A percentile compares a stretch with the other conserved stretches of the same genome.
Conservation (phyloP, 192 early-diverging fungal species). For the Coemansia sp. region DNA sequence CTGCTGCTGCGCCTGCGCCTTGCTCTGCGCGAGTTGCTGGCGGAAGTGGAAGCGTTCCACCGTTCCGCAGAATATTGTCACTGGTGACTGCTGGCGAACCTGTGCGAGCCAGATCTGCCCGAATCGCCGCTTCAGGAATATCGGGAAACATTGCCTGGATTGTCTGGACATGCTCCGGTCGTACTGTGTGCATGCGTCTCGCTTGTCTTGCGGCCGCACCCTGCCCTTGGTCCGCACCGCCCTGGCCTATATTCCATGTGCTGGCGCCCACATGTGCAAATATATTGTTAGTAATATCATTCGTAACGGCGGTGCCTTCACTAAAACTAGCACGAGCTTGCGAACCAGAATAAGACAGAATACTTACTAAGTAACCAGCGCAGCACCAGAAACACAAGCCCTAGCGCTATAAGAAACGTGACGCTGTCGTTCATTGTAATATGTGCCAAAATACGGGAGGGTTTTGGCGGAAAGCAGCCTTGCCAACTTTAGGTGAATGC, state of each 20-base stretch:
- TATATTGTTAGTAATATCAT: not conserved
- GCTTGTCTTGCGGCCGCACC: conserved; percentile 13
- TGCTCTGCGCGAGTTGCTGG: conserved; percentile 28
- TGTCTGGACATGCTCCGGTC: conserved; percentile 60
- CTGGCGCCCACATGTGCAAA: not conserved
- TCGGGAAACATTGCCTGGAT: conserved; percentile 83
- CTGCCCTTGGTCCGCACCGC: conserved; percentile 31
- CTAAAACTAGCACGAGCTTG: not conserved
- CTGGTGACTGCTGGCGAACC: conserved; percentile 80
- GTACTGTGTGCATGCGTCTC: conserved; percentile 37
- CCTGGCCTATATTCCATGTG: conserved; percentile 25
- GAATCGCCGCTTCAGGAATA: conserved; percentile 71
- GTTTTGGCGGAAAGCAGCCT: not conserved
- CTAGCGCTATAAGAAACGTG: conserved; percentile 43
- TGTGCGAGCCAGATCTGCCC: conserved; percentile 72
- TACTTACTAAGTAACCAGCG: conserved; percentile 48
- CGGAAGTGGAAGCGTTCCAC: conserved; percentile 41
- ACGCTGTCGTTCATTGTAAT: conserved; percentile 46
- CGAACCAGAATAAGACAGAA: not conserved
- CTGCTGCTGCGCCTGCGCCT: not conserved
- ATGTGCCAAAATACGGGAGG: not conserved
- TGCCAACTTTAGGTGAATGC: not conserved
- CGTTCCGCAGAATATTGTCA: conserved; percentile 75
- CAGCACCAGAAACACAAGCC: conserved; percentile 45
- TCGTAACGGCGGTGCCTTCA: not conserved